Conservation (phyloP, 1,284 basidiomycete genomes). For the Ceratobasidium sp. region DNA sequence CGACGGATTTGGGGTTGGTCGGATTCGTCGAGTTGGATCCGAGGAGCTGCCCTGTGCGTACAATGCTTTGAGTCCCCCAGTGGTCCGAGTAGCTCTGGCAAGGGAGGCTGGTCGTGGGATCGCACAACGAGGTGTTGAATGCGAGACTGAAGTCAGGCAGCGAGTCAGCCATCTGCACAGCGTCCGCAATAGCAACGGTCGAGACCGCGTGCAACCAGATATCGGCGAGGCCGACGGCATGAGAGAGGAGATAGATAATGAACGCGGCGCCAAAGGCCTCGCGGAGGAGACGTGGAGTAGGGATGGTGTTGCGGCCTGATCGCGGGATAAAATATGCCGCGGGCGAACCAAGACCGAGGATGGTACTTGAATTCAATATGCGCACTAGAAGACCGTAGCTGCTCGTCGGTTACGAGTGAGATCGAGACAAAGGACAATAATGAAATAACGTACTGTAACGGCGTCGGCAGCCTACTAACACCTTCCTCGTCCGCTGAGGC, state of each 20-base stretch:
- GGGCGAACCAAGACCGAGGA: slow-evolving; percentile 36
- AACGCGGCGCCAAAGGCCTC: slow-evolving; percentile 40
- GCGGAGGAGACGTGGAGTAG: slow-evolving; percentile 28
- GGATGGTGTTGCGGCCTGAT: slow-evolving; percentile 2
- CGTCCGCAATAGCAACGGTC: slow-evolving; percentile 9
- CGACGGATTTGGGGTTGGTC: slow-evolving; percentile 5
- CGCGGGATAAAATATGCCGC: slow-evolving; percentile 27
- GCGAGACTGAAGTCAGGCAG: slow-evolving; percentile 17
- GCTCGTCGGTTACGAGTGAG: neutral
- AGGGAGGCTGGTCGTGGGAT: slow-evolving; percentile 13
- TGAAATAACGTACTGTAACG: slow-evolving; percentile 15
- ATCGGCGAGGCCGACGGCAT: slow-evolving; percentile 37
- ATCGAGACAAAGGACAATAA: slow-evolving; percentile 9
- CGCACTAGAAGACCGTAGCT: slow-evolving; percentile 38
- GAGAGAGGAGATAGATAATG: slow-evolving; percentile 34
- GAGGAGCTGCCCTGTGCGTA: neutral
- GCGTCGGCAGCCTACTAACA: slow-evolving; percentile 17
- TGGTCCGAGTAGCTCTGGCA: neutral
- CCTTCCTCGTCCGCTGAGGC: slow-evolving; percentile 22
- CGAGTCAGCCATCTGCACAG: neutral
- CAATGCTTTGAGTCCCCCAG: slow-evolving; percentile 9
- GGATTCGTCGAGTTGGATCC: slow-evolving; percentile 26
- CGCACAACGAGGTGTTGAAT: slow-evolving; percentile 14
- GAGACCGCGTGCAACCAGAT: slow-evolving; percentile 34
- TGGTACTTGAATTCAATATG: slow-evolving; percentile 41